Evolutionary conservation across 108 stramenopile genomes (phyloP).

Genomic region (Cyclostephanos invisitatus): DNA sequence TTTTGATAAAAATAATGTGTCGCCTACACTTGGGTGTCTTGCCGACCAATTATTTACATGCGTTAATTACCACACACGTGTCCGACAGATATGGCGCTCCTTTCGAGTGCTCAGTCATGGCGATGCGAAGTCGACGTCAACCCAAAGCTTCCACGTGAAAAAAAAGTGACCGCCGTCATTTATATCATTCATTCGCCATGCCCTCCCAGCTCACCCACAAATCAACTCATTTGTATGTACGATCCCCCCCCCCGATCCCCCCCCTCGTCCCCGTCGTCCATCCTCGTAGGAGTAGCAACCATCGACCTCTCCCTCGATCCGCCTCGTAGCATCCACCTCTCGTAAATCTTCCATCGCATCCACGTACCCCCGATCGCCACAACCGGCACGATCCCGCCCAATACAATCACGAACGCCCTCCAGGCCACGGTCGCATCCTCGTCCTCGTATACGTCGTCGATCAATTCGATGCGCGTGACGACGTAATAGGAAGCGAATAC

Average conservation of each 20-base stretch:
- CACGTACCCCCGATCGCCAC: conserved; percentile 49
- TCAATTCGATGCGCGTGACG: conserved; percentile 41
- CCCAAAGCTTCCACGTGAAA: too few relatives aligned
- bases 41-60: too few relatives aligned
- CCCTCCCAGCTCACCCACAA: too few relatives aligned
- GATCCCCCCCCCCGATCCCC: conserved; percentile 12
- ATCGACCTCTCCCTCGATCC: conserved; percentile 15
- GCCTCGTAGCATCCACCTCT: conserved; percentile 65
- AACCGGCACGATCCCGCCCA: conserved; percentile 37
- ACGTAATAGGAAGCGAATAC: conserved; percentile 46
- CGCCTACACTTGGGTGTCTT: too few relatives aligned
- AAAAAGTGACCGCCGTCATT: too few relatives aligned
- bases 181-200: too few relatives aligned
- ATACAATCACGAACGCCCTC: conserved; percentile 27
- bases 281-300: too few relatives aligned
- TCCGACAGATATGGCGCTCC: too few relatives aligned
- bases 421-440: conserved; percentile 39
- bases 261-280: conserved; percentile 4
- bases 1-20: too few relatives aligned
- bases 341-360: conserved; percentile 56
- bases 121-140: too few relatives aligned
- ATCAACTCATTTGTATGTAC: conserved; percentile 43
- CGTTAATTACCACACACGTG: too few relatives aligned
- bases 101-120: too few relatives aligned
- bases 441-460: conserved; percentile 41